phyloP scores from a whole-genome alignment of 805 yeast genomes.

The Lipomyces yamadae region DNA sequence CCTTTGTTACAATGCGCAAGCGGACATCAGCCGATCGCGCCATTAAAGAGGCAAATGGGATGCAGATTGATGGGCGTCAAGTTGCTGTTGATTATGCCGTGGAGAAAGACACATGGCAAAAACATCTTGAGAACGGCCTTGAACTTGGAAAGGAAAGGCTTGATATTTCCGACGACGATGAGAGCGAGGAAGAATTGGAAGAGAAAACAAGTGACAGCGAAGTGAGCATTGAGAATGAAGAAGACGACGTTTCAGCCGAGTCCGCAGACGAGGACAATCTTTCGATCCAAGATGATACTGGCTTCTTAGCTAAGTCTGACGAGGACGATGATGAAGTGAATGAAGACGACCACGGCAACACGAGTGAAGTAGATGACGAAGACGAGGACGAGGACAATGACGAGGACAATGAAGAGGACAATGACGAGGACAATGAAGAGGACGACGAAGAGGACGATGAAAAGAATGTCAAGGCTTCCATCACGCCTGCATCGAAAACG shows the following conservation, averaged over 20 bases:
- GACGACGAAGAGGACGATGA: conserved; percentile 33
- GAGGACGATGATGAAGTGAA: conserved; percentile 27
- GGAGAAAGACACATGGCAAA: conserved; percentile 83
- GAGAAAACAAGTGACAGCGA: conserved; percentile 46
- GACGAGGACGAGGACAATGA: conserved; percentile 34
- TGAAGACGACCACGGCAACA: conserved; percentile 2
- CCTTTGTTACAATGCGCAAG: conserved; percentile 87
- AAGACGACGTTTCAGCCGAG: conserved; percentile 39
- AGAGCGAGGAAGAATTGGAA: conserved; percentile 44
- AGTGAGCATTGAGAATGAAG: conserved; percentile 43
- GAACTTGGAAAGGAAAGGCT: conserved; percentile 50
- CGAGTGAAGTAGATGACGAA: conserved; percentile 13
- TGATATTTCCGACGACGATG: conserved; percentile 48
- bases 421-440: conserved; percentile 38
- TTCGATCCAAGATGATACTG: conserved; percentile 41
- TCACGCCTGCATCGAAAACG: conserved; percentile 19
- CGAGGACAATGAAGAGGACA: conserved; percentile 33
- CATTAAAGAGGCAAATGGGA: conserved; percentile 70
- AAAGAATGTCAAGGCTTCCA: conserved; percentile 15
- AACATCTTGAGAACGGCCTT: conserved; percentile 50
- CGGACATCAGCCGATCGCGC: conserved; percentile 78
- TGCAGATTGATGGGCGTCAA: conserved; percentile 84
- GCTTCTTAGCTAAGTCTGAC: conserved; percentile 42
- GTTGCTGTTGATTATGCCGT: conserved; percentile 95
- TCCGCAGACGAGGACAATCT: conserved; percentile 29